Base-by-base conservation (phyloP, 306 rosid species). In the Acacia acuminata region DNA sequence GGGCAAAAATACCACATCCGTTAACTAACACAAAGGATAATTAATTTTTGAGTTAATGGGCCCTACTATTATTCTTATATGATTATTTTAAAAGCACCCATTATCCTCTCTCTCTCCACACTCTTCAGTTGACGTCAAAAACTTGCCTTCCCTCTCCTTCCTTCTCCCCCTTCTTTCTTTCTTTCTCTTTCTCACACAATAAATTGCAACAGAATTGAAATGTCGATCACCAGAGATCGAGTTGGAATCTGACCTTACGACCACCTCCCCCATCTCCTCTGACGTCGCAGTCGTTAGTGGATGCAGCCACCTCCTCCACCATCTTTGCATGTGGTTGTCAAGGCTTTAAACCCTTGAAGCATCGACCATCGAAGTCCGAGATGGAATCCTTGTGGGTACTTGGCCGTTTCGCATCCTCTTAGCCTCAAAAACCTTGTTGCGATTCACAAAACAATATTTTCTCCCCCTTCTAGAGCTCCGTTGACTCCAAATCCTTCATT, bases 341-440 rank as follows among this genome's bases (percentile, higher is more conserved):
- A 13, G 61, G 81, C 4, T 36, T 42, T 42, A 60, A 63, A 15
- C 30, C 91, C 36, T 38, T 76, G 75, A 89, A 88, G 38, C 85
- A 85, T 8, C 86, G 83, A 0, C 72, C 83, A 7, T 45, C 25
- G 4, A 45, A 66, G 4, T 34, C 71, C 1, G 14, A 66, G 3
- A 16, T 16, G 20, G 71, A 66, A 17, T 17, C 71, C 22, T 32
- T 2, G 6, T 7, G 71, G 44, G 13, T 66, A 5, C 71, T 32
- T 13, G 5, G 43, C 25, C 22, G n/a, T 66, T 34, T 40, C 25
- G 13, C 71, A 34, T 0, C 71, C 45, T 16, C 44, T 66, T 10
- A 66, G 45, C 10, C 45, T 66, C 3, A 25, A 66, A 15, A 66
- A 11, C 71, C 45, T 34, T 7, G 24, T 25, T 15, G 2, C 22